Evolutionary conservation across 148 eudicot genomes (phyloP).

Genomic region (Simmondsia chinensis): DNA sequence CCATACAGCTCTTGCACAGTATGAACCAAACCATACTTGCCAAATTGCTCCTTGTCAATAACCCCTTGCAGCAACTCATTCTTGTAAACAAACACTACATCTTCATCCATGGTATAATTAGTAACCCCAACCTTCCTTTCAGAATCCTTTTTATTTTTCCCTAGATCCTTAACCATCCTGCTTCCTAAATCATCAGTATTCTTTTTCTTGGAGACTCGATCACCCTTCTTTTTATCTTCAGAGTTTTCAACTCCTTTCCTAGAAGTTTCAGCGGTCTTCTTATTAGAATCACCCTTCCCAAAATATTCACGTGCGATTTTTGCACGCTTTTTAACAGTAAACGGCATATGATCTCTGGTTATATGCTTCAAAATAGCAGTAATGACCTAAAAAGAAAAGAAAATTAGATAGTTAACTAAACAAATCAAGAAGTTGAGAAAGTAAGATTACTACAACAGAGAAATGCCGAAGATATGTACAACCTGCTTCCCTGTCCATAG

Average conservation of each 20-base stretch:
- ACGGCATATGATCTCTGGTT: constrained; percentile 56
- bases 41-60: constrained; percentile 98
- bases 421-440: background rate
- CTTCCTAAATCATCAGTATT: constrained; percentile 4
- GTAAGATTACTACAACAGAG: background rate
- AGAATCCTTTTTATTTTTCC: constrained; percentile 17
- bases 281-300: constrained; percentile 31
- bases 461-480: background rate
- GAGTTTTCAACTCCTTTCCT: constrained; percentile 1
- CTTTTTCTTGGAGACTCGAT: constrained; percentile 12
- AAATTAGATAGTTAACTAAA: background rate
- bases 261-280: constrained; percentile 11
- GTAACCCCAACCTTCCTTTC: constrained; percentile 3
- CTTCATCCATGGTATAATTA: constrained; percentile 45
- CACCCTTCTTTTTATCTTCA: constrained; percentile 9
- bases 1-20: constrained; percentile 97
- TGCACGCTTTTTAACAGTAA: constrained; percentile 70
- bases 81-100: constrained; percentile 56
- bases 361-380: constrained; percentile 75
- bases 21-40: constrained; percentile 94
- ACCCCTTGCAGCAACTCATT: constrained; percentile 95
- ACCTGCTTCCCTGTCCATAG: constrained; percentile 99
- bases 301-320: constrained; percentile 78
- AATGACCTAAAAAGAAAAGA: constrained; percentile 42
- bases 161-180: constrained; percentile 2